Base-by-base conservation (phyloP, 1,139 yeast species). In the Saccharomyces pastorianus region DNA sequence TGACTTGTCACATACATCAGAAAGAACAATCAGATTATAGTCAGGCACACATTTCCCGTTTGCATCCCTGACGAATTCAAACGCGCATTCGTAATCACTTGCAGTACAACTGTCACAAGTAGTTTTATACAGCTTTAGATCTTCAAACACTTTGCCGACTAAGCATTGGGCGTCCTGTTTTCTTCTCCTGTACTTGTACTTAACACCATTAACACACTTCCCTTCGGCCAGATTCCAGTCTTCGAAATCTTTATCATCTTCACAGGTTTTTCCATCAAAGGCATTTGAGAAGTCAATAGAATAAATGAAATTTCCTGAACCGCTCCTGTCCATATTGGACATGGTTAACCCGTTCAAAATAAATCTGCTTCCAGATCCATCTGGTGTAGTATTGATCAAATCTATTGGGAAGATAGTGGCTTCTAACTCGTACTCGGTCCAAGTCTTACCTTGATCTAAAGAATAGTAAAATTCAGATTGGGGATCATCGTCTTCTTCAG, bases 81-180 rank as follows among this genome's bases (percentile, higher is more conserved):
- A 73, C 4, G 78, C 78, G 71, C 97, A 90, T 68, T 90, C 96
- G 62, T 79, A 85, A 67, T 90, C 96, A 17, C 60, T 63, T 11
- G 73, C 79, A 0, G 81, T 69, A 73, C 97, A 90, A 20, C 74
- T 72, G 11, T 74, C 73, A 71, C 97, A 90, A 8, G 81, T 73
- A 52, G 79, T 84, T 55, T 80, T 83, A 32, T 71, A 69, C 6
- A 79, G 74, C 53, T 76, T 73, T 42, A 85, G 74, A 61, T 88
- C 93, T 48, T 79, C 79, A 63, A 77, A 85, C 6, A 79, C 69
- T 52, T 78, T 78, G 52, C 81, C 81, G 23, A 86, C 83, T 64
- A 84, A 81, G 73, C 97, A 90, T 57, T 82, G 66, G 0, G 93
- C 80, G 54, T 77, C 81, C 42, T 76, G 76, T 64, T 87, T 88